Conservation (phyloP, 2,329 filamentous ascomycete species). For the Geosmithia putterillii region DNA sequence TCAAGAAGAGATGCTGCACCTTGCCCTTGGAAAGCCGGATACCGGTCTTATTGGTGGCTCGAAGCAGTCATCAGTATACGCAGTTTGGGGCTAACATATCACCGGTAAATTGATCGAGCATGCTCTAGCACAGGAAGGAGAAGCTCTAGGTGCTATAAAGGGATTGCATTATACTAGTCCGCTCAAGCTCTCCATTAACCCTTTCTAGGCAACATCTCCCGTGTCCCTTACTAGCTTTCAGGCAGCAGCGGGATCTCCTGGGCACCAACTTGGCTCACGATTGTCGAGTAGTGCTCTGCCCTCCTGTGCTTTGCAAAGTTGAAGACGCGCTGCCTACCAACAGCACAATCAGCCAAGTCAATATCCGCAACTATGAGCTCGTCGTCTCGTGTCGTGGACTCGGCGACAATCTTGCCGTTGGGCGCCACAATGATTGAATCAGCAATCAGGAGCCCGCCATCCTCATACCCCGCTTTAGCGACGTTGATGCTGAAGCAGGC, state of each 20-base stretch:
- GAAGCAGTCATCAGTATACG: neutral
- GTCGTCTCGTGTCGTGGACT: constrained; percentile 32
- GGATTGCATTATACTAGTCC: too few relatives aligned
- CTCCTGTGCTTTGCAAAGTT: constrained; percentile 28
- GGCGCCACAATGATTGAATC: constrained; percentile 34
- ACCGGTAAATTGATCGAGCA: neutral
- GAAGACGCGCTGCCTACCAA: constrained; percentile 34
- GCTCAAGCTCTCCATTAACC: too few relatives aligned
- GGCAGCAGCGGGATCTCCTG: constrained; percentile 6
- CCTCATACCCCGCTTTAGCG: constrained; percentile 36
- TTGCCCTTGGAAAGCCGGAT: constrained; percentile 17
- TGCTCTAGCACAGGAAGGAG: too few relatives aligned
- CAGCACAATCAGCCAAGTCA: constrained; percentile 31
- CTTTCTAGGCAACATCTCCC: too few relatives aligned
- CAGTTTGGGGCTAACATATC: neutral
- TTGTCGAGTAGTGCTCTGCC: constrained; percentile 26
- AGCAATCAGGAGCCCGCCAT: constrained; percentile 27
- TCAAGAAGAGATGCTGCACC: constrained; percentile 18
- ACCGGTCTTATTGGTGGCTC: constrained; percentile 11
- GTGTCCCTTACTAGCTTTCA: neutral
- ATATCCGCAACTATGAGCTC: constrained; percentile 37
- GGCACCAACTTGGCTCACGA: constrained; percentile 23
- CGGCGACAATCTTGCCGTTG: constrained; percentile 33
- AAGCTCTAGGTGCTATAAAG: too few relatives aligned
- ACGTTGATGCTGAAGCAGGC: constrained; percentile 35